Percentiles rank a stretch among this genome's conserved stretches.
Conservation (phyloP, 1,139 yeast genomes). For the Geotrichum bryndzae region DNA sequence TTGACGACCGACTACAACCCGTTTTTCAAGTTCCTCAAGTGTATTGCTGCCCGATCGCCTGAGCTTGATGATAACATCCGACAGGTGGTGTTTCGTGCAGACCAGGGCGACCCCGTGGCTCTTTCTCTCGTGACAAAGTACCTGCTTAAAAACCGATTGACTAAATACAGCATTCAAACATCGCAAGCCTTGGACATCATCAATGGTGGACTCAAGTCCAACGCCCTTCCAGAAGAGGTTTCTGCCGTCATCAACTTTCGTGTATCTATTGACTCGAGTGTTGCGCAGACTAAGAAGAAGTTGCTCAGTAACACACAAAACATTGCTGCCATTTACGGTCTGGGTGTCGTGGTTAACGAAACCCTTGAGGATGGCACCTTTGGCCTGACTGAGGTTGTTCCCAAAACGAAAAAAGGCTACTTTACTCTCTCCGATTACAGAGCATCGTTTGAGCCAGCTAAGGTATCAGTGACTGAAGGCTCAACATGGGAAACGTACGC, state of each 20-base stretch:
- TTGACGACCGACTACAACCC: conserved; percentile 46
- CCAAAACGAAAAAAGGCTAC: conserved; percentile 22
- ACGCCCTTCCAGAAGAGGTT: conserved; percentile 62
- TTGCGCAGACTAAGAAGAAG: conserved; percentile 38
- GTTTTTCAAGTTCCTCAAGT: conserved; percentile 40
- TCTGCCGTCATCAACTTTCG: conserved; percentile 50
- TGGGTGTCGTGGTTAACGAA: conserved; percentile 41
- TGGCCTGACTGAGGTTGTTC: conserved; percentile 1
- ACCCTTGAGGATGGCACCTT: conserved; percentile 12
- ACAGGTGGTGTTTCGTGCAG: conserved; percentile 11
- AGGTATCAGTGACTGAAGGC: conserved; percentile 46
- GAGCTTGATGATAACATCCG: conserved; percentile 21
- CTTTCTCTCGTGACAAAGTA: conserved; percentile 11
- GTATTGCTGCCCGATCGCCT: conserved; percentile 42
- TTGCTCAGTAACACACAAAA: conserved; percentile 37
- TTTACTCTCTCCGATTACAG: conserved; percentile 30
- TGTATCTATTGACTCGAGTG: conserved; percentile 45
- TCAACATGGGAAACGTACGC: conserved; percentile 50
- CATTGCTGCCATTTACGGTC: conserved; percentile 41
- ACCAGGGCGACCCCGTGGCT: conserved; percentile 11
- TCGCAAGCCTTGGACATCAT: conserved; percentile 59
- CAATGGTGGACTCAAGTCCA: conserved; percentile 55
- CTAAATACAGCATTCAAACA: conserved; percentile 47
- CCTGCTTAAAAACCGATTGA: conserved; percentile 6
- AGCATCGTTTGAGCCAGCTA: conserved; percentile 49